Base-by-base conservation (phyloP, 2,329 filamentous ascomycete species). In the Metarhizium guizhouense region DNA sequence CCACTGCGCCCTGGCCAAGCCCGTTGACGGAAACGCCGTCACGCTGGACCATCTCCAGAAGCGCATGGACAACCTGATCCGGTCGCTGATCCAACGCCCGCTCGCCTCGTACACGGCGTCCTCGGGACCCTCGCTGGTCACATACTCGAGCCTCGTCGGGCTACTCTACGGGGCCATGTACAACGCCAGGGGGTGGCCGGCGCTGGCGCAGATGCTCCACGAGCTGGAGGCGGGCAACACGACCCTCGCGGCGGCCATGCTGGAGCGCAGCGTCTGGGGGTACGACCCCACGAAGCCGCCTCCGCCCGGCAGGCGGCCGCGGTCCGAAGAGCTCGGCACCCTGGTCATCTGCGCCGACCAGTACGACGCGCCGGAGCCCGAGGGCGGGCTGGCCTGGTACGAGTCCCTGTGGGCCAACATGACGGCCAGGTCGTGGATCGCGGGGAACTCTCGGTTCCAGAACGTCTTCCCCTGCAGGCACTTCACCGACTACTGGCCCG, bases 261-360 rank as follows among this genome's bases (percentile, higher is more conserved):
- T 78, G 1, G 74, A 78, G 25, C 57, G 53, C 5, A 57, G 58
- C 1, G 47, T 60, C 1, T 78, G 75, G 76, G 63, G 68, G 45
- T 77, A 74, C 53, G 67, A 77, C 57, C 76, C 75, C 0, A 65
- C 68, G 0, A 56, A 65, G 1, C 68, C 70, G 0, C 63, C 63
- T 2, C 54, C 67, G 0, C 60, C 63, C 6, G 60, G 60, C 3
- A 61, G 61, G 8, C 65, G 60, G 16, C 67, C 70, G 0, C 64
- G 67, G 2, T 68, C 71, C 2, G 66, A 70, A 7, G 76, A 79
- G 60, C 69, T 78, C 6, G 57, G 54, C 0, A 49, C 53, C 7
- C 54, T 78, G 2, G 76, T 79, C 47, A 71, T 78, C 42, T 79
- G 76, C 59, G 67, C 70, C 29, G 76, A 79, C 59, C 57, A 70